Conservation (phyloP, 208 protist species). For the Trypanosoma lewisi region DNA sequence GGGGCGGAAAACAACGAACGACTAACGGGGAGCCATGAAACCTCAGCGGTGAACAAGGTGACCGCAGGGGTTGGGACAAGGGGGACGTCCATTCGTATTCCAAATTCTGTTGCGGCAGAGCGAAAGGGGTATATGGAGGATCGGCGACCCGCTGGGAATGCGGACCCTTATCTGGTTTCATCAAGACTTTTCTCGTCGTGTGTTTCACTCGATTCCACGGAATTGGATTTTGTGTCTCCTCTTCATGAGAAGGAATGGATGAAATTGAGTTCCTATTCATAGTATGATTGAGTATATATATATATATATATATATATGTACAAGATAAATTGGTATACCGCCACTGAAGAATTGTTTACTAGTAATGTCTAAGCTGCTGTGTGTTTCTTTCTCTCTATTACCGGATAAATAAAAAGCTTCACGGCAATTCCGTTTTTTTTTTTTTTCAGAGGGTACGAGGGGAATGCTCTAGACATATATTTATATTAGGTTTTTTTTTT, state of each 20-base stretch:
- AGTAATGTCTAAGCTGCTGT: too few relatives aligned
- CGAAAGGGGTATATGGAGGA: slow-evolving; percentile 97
- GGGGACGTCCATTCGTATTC: slow-evolving; percentile 96
- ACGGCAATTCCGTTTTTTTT: too few relatives aligned
- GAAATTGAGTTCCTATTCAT: slow-evolving; percentile 24
- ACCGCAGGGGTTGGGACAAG: slow-evolving; percentile 82
- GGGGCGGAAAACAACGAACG: slow-evolving; percentile 83
- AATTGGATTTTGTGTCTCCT: slow-evolving; percentile 55
- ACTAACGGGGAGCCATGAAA: slow-evolving; percentile 88
- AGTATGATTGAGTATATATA: slow-evolving; percentile 8
- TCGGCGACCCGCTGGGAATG: slow-evolving; percentile 94
- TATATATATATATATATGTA: too few relatives aligned
- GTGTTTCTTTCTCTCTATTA: too few relatives aligned
- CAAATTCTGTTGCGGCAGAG: slow-evolving; percentile 87
- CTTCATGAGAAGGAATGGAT: slow-evolving; percentile 75
- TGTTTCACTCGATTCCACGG: slow-evolving; percentile 49
- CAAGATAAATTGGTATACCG: too few relatives aligned
- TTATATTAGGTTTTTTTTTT: too few relatives aligned
- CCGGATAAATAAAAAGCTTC: too few relatives aligned
- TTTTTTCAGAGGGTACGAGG: too few relatives aligned
- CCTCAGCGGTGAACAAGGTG: slow-evolving; percentile 68
- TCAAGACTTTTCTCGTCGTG: slow-evolving; percentile 85
- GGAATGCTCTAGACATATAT: too few relatives aligned
- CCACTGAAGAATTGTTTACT: too few relatives aligned
- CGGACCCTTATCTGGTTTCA: slow-evolving; percentile 96